A percentile compares a stretch with the other conserved stretches of the same genome.
Evolutionary conservation across 345 rosid species (phyloP).

Genomic region (Aquilaria yunnanensis): DNA sequence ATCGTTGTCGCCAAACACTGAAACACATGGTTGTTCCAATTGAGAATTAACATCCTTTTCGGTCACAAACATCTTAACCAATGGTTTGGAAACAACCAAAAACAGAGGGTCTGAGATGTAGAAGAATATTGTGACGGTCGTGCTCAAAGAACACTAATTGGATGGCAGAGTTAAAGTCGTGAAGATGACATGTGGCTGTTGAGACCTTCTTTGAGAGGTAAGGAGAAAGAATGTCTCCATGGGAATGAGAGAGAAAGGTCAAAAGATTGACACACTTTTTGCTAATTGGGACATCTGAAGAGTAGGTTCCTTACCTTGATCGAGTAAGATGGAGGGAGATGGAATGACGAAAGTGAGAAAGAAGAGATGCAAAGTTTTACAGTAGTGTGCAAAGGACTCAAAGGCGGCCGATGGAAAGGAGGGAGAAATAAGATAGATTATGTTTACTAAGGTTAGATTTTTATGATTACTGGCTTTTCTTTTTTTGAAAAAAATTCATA

Average conservation of each 20-base stretch:
- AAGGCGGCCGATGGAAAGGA: too few species aligned
- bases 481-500: too few species aligned
- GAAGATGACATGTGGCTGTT: conserved; percentile 66
- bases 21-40: conserved; percentile 79
- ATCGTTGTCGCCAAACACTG: conserved; percentile 43
- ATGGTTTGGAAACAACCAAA: conserved; percentile 50
- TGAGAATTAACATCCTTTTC: conserved; percentile 74
- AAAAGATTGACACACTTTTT: conserved; percentile 71
- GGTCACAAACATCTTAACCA: conserved; percentile 48
- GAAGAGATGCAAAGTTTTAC: too few species aligned
- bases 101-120: conserved; percentile 49
- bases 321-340: too few species aligned
- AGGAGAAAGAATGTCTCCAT: conserved; percentile 66
- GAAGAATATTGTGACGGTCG: conserved; percentile 59
- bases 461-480: too few species aligned
- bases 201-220: conserved; percentile 74
- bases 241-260: conserved; percentile 70
- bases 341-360: too few species aligned
- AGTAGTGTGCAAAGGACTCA: too few species aligned
- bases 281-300: conserved; percentile 37
- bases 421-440: too few species aligned
- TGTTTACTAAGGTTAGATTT: too few species aligned
- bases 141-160: conserved; percentile 67
- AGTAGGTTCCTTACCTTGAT: too few species aligned
- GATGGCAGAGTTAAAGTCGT: conserved; percentile 77